Percentiles rank a stretch among this genome's conserved stretches.
Evolutionary conservation across 2,329 filamentous ascomycete genomes (phyloP).

Genomic region (Chlorencoelia australis): DNA sequence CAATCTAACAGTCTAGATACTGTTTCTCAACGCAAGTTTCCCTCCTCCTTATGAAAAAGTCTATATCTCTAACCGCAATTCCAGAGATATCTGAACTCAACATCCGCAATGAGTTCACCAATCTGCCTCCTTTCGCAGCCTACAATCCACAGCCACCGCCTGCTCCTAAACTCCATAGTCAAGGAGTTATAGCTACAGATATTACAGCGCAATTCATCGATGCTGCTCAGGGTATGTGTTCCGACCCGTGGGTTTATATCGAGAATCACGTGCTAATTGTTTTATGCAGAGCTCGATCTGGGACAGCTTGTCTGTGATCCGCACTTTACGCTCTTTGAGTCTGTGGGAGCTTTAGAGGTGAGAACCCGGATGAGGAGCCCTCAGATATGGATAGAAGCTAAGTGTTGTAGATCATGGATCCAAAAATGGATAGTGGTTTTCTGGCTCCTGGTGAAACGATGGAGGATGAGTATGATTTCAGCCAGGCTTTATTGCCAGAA

Average conservation of each 20-base stretch:
- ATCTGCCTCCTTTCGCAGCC: conserved; percentile 14
- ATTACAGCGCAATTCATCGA: conserved; percentile 46
- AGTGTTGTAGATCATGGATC: conserved; percentile 77
- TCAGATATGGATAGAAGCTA: no score
- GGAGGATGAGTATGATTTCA: conserved; percentile 72
- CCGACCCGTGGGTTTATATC: conserved; percentile 1
- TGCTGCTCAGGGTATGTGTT: conserved; percentile 41
- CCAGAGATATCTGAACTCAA: conserved; percentile 21
- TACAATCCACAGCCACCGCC: conserved; percentile 21
- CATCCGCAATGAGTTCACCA: conserved; percentile 18
- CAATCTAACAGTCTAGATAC: conserved; percentile 15
- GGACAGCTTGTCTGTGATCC: conserved; percentile 92
- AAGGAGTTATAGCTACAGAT: conserved; percentile 45
- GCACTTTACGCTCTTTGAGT: conserved; percentile 86
- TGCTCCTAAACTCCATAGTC: conserved; percentile 25
- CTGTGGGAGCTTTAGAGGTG: conserved; percentile 76
- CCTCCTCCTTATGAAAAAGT: neutral
- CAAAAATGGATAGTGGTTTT: conserved; percentile 96
- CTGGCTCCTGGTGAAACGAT: conserved; percentile 69
- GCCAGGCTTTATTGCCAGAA: conserved; percentile 55
- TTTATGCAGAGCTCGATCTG: conserved; percentile 52
- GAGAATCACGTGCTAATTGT: conserved; percentile 19
- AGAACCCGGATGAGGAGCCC: conserved; percentile 14
- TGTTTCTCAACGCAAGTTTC: conserved; percentile 18
- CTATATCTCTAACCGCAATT: conserved; percentile 10